phyloP scores from a whole-genome alignment of 1,284 basidiomycete species.

The Inonotus obliquus region DNA sequence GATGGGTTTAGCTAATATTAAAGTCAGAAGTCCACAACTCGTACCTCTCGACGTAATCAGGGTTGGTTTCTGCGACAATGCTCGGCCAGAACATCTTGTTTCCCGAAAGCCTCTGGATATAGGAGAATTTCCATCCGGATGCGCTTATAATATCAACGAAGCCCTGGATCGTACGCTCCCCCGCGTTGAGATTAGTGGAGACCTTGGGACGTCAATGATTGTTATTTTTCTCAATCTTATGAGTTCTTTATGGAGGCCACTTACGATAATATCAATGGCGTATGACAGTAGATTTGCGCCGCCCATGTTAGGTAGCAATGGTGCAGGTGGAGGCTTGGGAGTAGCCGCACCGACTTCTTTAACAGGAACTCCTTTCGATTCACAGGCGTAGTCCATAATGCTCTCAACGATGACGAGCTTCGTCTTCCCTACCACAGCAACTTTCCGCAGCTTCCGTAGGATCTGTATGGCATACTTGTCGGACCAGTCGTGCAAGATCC shows the following conservation, averaged over 20 bases:
- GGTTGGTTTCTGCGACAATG: conserved; percentile 8
- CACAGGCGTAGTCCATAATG: conserved; percentile 22
- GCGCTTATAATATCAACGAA: conserved; percentile 1
- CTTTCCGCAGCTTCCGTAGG: conserved; percentile 25
- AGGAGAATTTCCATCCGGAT: conserved; percentile 7
- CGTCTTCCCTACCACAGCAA: conserved; percentile 22
- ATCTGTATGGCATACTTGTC: conserved; percentile 23
- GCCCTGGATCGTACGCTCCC: conserved; percentile 9
- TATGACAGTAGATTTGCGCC: conserved; percentile 16
- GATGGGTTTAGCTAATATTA: not conserved
- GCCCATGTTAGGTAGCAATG: conserved; percentile 20
- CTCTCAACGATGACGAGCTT: conserved; percentile 29
- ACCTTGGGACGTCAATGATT: conserved; percentile 6
- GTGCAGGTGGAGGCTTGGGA: conserved; percentile 10
- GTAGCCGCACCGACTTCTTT: not conserved
- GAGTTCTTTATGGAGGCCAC: not conserved
- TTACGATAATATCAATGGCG: conserved; percentile 17
- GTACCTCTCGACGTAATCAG: not conserved
- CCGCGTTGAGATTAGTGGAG: conserved; percentile 3
- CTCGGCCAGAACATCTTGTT: conserved; percentile 11
- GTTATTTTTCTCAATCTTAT: not conserved
- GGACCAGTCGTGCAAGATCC: conserved; percentile 28
- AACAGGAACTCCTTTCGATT: not conserved
- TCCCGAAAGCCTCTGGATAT: conserved; percentile 4
- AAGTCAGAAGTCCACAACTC: not conserved